These are phyloP conservation scores for Mycena chlorophos DNA, from an alignment of 768 basidiomycete genomes.

Conservation along the genomic window DNA sequence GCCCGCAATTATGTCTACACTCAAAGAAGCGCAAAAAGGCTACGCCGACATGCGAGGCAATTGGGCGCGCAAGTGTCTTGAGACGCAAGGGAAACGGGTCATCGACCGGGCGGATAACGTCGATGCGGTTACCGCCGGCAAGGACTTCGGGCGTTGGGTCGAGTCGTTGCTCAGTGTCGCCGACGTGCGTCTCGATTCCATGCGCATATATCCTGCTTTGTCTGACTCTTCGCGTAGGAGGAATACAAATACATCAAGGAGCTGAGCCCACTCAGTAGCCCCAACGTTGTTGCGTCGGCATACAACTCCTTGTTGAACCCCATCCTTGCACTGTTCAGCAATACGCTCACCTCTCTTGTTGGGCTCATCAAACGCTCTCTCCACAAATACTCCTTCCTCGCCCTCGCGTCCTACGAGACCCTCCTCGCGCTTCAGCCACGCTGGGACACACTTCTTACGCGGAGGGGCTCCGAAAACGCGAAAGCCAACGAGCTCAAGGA, in stretches of 20 bases:
- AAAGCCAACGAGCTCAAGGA: conserved; percentile 73
- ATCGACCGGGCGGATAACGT: conserved; percentile 70
- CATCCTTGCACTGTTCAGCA: conserved; percentile 62
- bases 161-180: conserved; percentile 63
- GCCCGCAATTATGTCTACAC: conserved; percentile 56
- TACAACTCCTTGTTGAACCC: conserved; percentile 65
- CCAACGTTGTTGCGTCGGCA: conserved; percentile 53
- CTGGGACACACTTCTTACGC: conserved; percentile 67
- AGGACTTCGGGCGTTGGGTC: conserved; percentile 73
- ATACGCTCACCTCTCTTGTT: conserved; percentile 62
- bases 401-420: conserved; percentile 66
- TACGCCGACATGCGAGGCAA: conserved; percentile 85
- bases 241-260: conserved; percentile 65
- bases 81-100: conserved; percentile 66
- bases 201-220: neutral
- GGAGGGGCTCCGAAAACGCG: conserved; percentile 45
- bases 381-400: conserved; percentile 80
- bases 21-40: conserved; percentile 77
- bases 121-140: conserved; percentile 64
- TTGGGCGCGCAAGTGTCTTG: conserved; percentile 76
- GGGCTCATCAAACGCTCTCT: conserved; percentile 72
- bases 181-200: conserved; percentile 49
- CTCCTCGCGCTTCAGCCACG: conserved; percentile 55
- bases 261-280: conserved; percentile 59
- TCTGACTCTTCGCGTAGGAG: conserved; percentile 40